phyloP scores from a whole-genome alignment of 148 eudicot genomes.

The Heliosperma pusillum region DNA sequence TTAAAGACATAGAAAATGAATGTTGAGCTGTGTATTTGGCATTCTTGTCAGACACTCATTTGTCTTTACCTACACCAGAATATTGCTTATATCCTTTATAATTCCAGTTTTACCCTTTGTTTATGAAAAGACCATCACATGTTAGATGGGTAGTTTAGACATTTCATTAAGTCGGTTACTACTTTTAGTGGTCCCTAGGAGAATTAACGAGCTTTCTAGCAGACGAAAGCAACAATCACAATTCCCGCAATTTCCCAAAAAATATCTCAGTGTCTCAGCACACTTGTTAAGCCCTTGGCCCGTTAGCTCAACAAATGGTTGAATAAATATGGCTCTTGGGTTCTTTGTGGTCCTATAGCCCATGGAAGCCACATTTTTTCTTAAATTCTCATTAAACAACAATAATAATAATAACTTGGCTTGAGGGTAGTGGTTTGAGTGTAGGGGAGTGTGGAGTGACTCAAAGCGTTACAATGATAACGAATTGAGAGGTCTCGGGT shows the following conservation, averaged over 20 bases:
- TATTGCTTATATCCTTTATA: too few species aligned
- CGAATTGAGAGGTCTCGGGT: too few species aligned
- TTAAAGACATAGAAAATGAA: neutral
- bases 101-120: neutral
- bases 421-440: too few species aligned
- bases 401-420: too few species aligned
- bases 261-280: neutral
- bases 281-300: neutral
- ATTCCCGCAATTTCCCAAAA: neutral
- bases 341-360: too few species aligned
- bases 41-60: neutral
- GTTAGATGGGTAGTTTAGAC: neutral
- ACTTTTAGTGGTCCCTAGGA: neutral
- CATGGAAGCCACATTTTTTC: too few species aligned
- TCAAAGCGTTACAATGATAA: too few species aligned
- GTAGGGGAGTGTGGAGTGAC: too few species aligned
- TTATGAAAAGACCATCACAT: neutral
- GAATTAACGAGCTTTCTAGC: neutral
- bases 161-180: neutral
- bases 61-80: neutral
- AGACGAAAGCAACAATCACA: neutral
- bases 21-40: neutral
- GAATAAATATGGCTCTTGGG: conserved; percentile 4
- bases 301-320: neutral
- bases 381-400: too few species aligned